Percentiles rank a stretch among this genome's conserved stretches.
These are phyloP conservation scores for Calonectria fujianensis DNA, from an alignment of 2,329 filamentous ascomycete genomes.

Conservation along the genomic window DNA sequence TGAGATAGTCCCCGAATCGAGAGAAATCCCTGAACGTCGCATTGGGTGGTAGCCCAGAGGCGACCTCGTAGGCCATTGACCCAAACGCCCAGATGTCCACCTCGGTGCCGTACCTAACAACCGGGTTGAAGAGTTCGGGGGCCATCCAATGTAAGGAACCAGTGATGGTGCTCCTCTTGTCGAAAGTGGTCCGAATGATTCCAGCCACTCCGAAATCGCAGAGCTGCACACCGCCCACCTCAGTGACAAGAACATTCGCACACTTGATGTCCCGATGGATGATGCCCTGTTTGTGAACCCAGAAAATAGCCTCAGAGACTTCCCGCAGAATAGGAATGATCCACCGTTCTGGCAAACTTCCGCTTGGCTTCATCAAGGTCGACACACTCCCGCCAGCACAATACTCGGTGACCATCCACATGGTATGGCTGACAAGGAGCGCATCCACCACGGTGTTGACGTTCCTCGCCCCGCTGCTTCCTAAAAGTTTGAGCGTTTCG, in stretches of 20 bases:
- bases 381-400: constrained; percentile 89
- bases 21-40: constrained; percentile 71
- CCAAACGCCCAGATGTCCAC: constrained; percentile 92
- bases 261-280: constrained; percentile 84
- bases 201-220: constrained; percentile 91
- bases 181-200: constrained; percentile 83
- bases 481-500: constrained; percentile 81
- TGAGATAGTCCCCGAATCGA: constrained; percentile 74
- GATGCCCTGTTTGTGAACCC: constrained; percentile 81
- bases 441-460: constrained; percentile 89
- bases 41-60: constrained; percentile 84
- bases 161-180: constrained; percentile 87
- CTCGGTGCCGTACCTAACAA: constrained; percentile 80
- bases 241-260: constrained; percentile 87
- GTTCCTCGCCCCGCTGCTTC: constrained; percentile 84
- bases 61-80: constrained; percentile 87
- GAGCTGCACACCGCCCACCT: constrained; percentile 85
- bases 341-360: constrained; percentile 80
- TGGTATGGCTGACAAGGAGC: constrained; percentile 83
- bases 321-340: constrained; percentile 81
- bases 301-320: constrained; percentile 78
- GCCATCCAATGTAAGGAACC: constrained; percentile 93
- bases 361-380: constrained; percentile 81
- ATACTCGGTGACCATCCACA: constrained; percentile 94
- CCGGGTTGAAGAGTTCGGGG: constrained; percentile 82